Conservation (phyloP, 805 yeast genomes). For the Kuraishia capsulata region DNA sequence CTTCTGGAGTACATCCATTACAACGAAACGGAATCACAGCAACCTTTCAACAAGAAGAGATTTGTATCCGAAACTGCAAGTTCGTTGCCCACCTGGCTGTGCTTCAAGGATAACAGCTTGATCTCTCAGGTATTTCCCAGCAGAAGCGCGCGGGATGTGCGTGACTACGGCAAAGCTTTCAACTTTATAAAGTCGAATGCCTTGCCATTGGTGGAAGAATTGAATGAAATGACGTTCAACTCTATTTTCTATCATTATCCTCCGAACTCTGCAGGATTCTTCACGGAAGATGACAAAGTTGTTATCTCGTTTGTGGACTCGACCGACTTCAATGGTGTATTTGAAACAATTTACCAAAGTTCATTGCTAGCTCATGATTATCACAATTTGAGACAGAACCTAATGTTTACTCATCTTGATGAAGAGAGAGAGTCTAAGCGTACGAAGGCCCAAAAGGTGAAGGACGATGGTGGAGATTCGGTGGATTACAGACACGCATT, state of each 20-base stretch:
- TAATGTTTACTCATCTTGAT: conserved; percentile 26
- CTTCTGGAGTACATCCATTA: conserved; percentile 35
- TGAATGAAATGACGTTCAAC: conserved; percentile 29
- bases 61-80: conserved; percentile 44
- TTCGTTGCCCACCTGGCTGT: conserved; percentile 50
- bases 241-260: conserved; percentile 26
- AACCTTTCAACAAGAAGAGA: conserved; percentile 33
- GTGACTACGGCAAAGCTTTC: conserved; percentile 37
- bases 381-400: conserved; percentile 31
- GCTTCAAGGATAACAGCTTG: conserved; percentile 49
- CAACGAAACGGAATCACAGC: conserved; percentile 22
- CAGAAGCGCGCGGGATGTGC: conserved; percentile 54
- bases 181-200: conserved; percentile 41
- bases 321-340: conserved; percentile 17
- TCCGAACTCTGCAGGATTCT: conserved; percentile 5
- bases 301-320: conserved; percentile 40
- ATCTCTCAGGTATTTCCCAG: conserved; percentile 47
- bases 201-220: conserved; percentile 43
- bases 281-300: conserved; percentile 31
- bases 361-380: conserved; percentile 33
- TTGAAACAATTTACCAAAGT: conserved; percentile 12
- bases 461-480: conserved; percentile 31
- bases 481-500: conserved; percentile 35
- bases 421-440: conserved; percentile 31
- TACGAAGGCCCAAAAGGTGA: conserved; percentile 32